Evolutionary conservation across 805 yeast genomes (phyloP), one percentile per base, ranked within the genome.

Genomic region (Zygosaccharomyces kombuchaensis): DNA sequence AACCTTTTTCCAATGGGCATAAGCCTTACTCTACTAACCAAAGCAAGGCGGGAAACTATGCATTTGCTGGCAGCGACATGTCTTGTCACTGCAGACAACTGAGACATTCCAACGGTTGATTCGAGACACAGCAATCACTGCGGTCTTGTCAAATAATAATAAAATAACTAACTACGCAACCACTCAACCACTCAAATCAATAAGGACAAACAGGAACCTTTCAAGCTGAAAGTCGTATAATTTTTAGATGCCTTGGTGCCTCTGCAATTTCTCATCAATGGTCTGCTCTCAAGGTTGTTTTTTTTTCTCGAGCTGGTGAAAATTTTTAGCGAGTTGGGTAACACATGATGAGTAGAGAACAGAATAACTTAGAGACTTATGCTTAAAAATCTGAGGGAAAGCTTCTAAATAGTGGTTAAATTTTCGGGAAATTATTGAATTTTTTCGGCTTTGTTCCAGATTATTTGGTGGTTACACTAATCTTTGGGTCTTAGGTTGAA

Each of bases 31-130:
- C 36, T 46, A 17, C 36, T 17, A 26, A n/a, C 29, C 9, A 45
- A 26, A 10, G 36, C 35, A 27, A 26, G 29, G 21, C 44, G 38
- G 17, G 21, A 25, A 23, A 39, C 9, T 19, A 27, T 40, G 14
- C 40, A 16, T 17, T 39, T 39, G 21, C 40, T 44, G 31, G 36
- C 29, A 14, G 39, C 26, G 40, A 29, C 41, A 32, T 42, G 43
- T 14, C 43, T 46, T 19, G 49, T 40, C 38, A 43, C 23, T 22
- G 45, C 36, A 22, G 46, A 43, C 37, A 48, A 19, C 26, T 43
- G 47, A n/a, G 52, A 43, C 52, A 48, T 48, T 27, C 29, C 27
- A 38, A 38, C 21, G 41, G 23, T 22, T 38, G 13, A 27, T 26
- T 16, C 34, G 32, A 37, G 22, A 23, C 27, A 22, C 21, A 23